phyloP scores from a whole-genome alignment of 805 yeast species.

The Zygosaccharomyces kombuchaensis region DNA sequence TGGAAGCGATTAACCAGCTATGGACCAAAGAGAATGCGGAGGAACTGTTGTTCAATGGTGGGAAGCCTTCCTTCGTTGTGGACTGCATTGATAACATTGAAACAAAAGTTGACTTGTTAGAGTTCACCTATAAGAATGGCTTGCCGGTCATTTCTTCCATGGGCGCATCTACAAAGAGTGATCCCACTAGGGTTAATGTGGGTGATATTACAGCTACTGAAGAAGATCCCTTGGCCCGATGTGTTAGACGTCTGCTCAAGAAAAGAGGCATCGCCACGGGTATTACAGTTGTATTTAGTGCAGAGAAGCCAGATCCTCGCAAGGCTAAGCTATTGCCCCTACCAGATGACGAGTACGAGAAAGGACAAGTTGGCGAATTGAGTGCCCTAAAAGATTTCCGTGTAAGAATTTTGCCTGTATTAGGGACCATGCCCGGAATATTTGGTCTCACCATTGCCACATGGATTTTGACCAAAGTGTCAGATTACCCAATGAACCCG shows the following conservation, averaged over 20 bases:
- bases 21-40: slow-evolving; percentile 70
- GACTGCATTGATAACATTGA: slow-evolving; percentile 97
- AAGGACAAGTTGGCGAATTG: slow-evolving; percentile 62
- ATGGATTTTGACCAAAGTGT: slow-evolving; percentile 66
- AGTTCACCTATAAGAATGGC: slow-evolving; percentile 57
- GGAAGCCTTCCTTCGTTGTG: slow-evolving; percentile 68
- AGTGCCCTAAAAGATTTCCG: slow-evolving; percentile 86
- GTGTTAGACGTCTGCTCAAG: slow-evolving; percentile 80
- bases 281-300: slow-evolving; percentile 84
- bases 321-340: slow-evolving; percentile 86
- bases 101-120: slow-evolving; percentile 88
- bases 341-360: slow-evolving; percentile 71
- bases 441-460: slow-evolving; percentile 91
- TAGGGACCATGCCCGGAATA: slow-evolving; percentile 96
- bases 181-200: slow-evolving; percentile 84
- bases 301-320: slow-evolving; percentile 94
- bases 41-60: slow-evolving; percentile 47
- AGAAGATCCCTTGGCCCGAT: slow-evolving; percentile 88
- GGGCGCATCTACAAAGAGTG: slow-evolving; percentile 97
- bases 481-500: slow-evolving; percentile 89
- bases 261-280: slow-evolving; percentile 69
- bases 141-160: slow-evolving; percentile 82
- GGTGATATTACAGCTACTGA: slow-evolving; percentile 86
- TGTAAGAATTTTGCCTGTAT: slow-evolving; percentile 89
- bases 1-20: slow-evolving; percentile 71